These are phyloP conservation scores for Ophiostoma triangulosporum DNA, from an alignment of 2,329 filamentous ascomycete species.

Conservation along the genomic window DNA sequence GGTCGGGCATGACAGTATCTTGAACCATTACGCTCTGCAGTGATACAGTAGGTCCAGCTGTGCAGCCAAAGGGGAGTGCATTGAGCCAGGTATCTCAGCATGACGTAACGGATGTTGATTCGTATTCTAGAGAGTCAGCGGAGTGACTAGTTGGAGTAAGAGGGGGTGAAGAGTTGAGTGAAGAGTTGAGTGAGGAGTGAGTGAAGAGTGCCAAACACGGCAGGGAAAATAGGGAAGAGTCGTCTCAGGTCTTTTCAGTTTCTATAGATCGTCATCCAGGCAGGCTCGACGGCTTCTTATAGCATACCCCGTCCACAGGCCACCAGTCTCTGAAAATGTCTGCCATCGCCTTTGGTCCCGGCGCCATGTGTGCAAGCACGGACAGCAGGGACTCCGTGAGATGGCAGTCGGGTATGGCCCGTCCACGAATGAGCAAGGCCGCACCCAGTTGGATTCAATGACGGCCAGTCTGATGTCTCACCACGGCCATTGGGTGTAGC, in stretches of 20 bases:
- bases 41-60: not conserved
- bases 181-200: slow-evolving; percentile 38
- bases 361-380: slow-evolving; percentile 38
- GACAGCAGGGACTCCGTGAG: slow-evolving; percentile 8
- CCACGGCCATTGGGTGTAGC: slow-evolving; percentile 4
- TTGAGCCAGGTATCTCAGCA: not conserved
- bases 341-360: slow-evolving; percentile 48
- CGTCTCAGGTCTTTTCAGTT: slow-evolving; percentile 71
- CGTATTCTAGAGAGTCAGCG: not conserved
- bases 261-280: slow-evolving; percentile 35
- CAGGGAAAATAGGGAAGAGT: not conserved
- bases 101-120: not conserved
- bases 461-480: slow-evolving; percentile 6
- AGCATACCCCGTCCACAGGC: slow-evolving; percentile 12
- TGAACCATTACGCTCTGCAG: not conserved
- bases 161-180: not conserved
- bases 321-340: slow-evolving; percentile 23
- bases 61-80: slow-evolving; percentile 2
- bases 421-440: not conserved
- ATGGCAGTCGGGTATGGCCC: slow-evolving; percentile 4
- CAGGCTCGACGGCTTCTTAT: slow-evolving; percentile 36
- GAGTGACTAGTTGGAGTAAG: not conserved
- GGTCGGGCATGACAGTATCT: not conserved
- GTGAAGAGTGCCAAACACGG: not conserved
- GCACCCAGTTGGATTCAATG: not conserved